A percentile compares a stretch with the other conserved stretches of the same genome.
Conservation (phyloP, 768 basidiomycete genomes). For the Phylloporus sp. region DNA sequence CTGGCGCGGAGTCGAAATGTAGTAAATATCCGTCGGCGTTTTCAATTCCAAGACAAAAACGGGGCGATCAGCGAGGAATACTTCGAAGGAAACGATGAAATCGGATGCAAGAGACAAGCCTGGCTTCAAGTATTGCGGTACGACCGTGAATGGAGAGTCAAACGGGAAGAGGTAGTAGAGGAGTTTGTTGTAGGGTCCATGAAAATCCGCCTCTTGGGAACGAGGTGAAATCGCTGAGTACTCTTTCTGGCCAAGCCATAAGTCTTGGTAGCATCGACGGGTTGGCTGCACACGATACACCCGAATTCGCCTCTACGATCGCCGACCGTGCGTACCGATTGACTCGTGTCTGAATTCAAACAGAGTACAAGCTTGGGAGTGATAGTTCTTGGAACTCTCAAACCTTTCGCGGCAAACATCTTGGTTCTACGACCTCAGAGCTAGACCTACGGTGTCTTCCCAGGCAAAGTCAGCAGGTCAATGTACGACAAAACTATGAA, state of each 20-base stretch:
- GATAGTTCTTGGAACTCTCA: too few relatives aligned
- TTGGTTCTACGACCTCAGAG: too few relatives aligned
- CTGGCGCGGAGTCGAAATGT: background rate
- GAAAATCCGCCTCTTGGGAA: background rate
- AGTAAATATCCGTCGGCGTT: background rate
- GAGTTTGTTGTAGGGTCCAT: slow-evolving; percentile 2
- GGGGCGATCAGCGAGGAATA: background rate
- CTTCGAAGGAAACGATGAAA: background rate
- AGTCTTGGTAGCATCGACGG: too few relatives aligned
- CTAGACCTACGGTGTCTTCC: too few relatives aligned
- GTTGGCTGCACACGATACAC: too few relatives aligned
- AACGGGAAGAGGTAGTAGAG: background rate
- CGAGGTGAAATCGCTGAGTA: background rate
- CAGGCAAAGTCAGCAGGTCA: too few relatives aligned
- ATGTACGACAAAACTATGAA: too few relatives aligned
- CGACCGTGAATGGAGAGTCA: background rate
- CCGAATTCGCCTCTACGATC: too few relatives aligned
- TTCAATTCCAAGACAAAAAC: background rate
- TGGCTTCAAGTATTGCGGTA: background rate
- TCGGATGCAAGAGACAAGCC: background rate
- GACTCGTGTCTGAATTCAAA: too few relatives aligned
- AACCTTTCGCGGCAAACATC: too few relatives aligned
- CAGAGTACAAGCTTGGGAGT: too few relatives aligned
- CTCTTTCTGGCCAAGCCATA: background rate
- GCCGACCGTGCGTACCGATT: too few relatives aligned